Conservation (phyloP, 805 yeast species). For the Jamesozyma spencerorum region DNA sequence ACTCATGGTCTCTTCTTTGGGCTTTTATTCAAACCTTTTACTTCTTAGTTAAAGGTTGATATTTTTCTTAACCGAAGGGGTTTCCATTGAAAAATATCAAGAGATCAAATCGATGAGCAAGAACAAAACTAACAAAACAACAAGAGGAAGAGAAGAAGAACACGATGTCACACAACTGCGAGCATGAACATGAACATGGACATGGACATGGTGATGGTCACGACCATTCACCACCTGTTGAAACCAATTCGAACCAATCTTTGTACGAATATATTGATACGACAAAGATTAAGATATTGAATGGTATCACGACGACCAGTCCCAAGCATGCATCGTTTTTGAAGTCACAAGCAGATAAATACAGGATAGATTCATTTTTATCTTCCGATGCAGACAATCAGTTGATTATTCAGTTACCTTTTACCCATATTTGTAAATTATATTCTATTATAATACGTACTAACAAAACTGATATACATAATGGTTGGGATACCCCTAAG, state of each 20-base stretch:
- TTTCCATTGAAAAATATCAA: too few relatives aligned
- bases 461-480: slow-evolving; percentile 26
- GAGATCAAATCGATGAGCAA: too few relatives aligned
- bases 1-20: too few relatives aligned
- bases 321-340: slow-evolving; percentile 38
- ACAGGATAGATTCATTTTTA: slow-evolving; percentile 37
- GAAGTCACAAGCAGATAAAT: slow-evolving; percentile 42
- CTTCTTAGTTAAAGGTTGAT: too few relatives aligned
- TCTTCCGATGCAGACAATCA: slow-evolving; percentile 78
- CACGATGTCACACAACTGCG: slow-evolving; percentile 28
- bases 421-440: slow-evolving; percentile 63
- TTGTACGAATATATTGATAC: slow-evolving; percentile 52
- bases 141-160: too few relatives aligned
- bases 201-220: slow-evolving; percentile 32
- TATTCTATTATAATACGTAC: slow-evolving; percentile 67
- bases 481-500: slow-evolving; percentile 53
- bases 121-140: too few relatives aligned
- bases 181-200: slow-evolving; percentile 31
- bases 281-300: slow-evolving; percentile 52
- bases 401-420: slow-evolving; percentile 68
- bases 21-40: too few relatives aligned
- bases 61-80: too few relatives aligned
- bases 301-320: slow-evolving; percentile 38
- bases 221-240: slow-evolving; percentile 49
- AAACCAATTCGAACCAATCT: slow-evolving; percentile 64